These are phyloP conservation scores for Trametes punicea DNA, from an alignment of 768 basidiomycete genomes.

Conservation along the genomic window DNA sequence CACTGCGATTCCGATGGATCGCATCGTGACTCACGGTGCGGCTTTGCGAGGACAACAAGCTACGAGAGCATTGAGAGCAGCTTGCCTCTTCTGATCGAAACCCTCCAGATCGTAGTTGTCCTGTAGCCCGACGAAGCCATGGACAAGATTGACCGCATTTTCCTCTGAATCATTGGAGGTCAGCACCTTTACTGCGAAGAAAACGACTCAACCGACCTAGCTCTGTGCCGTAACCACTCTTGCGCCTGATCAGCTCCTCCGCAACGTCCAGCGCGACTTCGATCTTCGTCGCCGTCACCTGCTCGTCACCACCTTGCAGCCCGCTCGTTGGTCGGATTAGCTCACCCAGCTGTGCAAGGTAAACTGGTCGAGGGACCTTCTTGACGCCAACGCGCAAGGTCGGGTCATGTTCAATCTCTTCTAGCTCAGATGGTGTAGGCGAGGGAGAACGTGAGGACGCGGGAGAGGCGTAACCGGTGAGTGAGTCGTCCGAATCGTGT, in stretches of 20 bases:
- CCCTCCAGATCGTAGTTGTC: constrained; percentile 81
- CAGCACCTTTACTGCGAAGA: background rate
- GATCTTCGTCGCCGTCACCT: constrained; percentile 68
- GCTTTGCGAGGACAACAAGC: constrained; percentile 73
- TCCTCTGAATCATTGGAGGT: constrained; percentile 56
- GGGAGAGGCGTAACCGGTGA: constrained; percentile 72
- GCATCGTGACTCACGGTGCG: constrained; percentile 62
- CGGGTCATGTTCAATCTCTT: constrained; percentile 83
- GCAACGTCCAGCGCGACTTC: constrained; percentile 80
- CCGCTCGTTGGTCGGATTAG: constrained; percentile 65
- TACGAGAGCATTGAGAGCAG: constrained; percentile 74
- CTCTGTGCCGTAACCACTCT: constrained; percentile 82
- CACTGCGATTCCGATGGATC: background rate
- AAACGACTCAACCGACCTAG: constrained; percentile 55
- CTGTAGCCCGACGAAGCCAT: constrained; percentile 69
- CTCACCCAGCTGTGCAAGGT: constrained; percentile 79
- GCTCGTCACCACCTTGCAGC: constrained; percentile 48
- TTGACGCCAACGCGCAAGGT: constrained; percentile 66
- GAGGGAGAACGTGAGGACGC: constrained; percentile 71
- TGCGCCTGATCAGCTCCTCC: constrained; percentile 81
- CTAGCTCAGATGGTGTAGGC: constrained; percentile 77
- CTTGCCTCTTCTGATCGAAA: constrained; percentile 76
- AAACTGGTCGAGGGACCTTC: constrained; percentile 81
- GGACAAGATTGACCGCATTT: constrained; percentile 80
- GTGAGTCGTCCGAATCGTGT: constrained; percentile 80